Evolutionary conservation across 2,329 filamentous ascomycete genomes (phyloP), one percentile per base, ranked within the genome.

Genomic region (Diplodia scrobiculata): DNA sequence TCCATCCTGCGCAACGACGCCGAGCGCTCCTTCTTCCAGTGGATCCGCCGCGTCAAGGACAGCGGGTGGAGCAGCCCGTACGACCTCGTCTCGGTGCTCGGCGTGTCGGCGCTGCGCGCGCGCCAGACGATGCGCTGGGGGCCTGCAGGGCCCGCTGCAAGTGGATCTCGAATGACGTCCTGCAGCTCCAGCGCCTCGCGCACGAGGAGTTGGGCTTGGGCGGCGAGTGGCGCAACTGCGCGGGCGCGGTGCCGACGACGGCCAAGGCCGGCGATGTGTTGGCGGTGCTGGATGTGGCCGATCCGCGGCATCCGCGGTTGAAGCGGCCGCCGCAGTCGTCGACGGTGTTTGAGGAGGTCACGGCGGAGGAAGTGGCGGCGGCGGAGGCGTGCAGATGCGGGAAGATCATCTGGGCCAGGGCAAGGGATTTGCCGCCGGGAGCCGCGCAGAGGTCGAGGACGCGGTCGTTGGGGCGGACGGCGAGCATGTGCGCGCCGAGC

Each of bases 361-460:
- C 5, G 19, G 7, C 34, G 34, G 29, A 7, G 13, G 17, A n/a
- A 13, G 50, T 17, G 51, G 51, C 1, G 11, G 29, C 3, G 0
- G 68, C 67, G 1, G 50, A 25, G 65, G 50, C 41, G 65, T 62
- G 66, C 51, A 48, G 55, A 52, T 69, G 67, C 29, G 69, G 68
- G 38, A 75, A 73, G 11, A 80, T 68, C 6, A 71, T 68, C 60
- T 79, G 76, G 1, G 74, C 70, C 32, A 78, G 67, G 2, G 72
- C 70, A 25, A 79, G 68, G 5, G 76, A 77, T 47, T 78, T 78
- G 38, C 74, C 76, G 55, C 76, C 73, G 36, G 77, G 76, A 1
- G 78, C 77, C 5, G 78, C 78, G 66, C 79, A 80, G 10, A 80
- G 72, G 59, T 80, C 79, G 14, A 80, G 71, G 5, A 80, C 72